A percentile compares a stretch with the other conserved stretches of the same genome.
These are phyloP conservation scores for Fusarium floridanum DNA, from an alignment of 2,329 filamentous ascomycete genomes.

Conservation along the genomic window DNA sequence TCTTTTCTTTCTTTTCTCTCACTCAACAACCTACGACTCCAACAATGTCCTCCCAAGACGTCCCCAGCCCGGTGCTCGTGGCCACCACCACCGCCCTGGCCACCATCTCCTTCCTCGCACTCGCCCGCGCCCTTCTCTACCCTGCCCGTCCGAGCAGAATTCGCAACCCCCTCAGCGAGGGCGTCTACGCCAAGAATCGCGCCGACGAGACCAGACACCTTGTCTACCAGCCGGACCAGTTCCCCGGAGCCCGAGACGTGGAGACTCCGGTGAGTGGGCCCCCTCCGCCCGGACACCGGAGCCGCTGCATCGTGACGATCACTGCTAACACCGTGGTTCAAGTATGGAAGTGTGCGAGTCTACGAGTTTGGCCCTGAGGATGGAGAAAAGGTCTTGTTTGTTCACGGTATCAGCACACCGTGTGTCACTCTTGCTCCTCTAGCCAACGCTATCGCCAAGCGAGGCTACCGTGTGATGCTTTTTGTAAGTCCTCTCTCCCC, in stretches of 20 bases:
- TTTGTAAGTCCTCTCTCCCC: constrained; percentile 63
- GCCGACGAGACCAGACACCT: constrained; percentile 54
- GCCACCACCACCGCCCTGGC: constrained; percentile 57
- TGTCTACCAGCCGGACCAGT: constrained; percentile 74
- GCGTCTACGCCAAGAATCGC: constrained; percentile 51
- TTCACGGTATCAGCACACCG: constrained; percentile 88
- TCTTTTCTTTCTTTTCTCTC: not conserved
- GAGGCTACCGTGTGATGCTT: constrained; percentile 83
- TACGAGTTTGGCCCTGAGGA: constrained; percentile 85
- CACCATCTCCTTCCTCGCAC: constrained; percentile 55
- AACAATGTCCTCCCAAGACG: constrained; percentile 21
- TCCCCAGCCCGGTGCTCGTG: constrained; percentile 46
- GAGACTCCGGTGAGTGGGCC: constrained; percentile 67
- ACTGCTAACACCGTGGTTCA: constrained; percentile 5
- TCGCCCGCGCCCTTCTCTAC: constrained; percentile 55
- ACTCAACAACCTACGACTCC: not conserved
- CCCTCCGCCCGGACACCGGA: not conserved
- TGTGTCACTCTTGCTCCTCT: constrained; percentile 78
- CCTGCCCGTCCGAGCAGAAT: constrained; percentile 56
- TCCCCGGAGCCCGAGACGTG: constrained; percentile 81
- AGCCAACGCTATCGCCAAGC: constrained; percentile 74
- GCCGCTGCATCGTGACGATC: not conserved
- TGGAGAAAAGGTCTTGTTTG: constrained; percentile 80
- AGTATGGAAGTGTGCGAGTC: constrained; percentile 80
- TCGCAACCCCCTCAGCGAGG: constrained; percentile 59